phyloP scores from a whole-genome alignment of 345 rosid species.

The Euphorbia pulcherrima region DNA sequence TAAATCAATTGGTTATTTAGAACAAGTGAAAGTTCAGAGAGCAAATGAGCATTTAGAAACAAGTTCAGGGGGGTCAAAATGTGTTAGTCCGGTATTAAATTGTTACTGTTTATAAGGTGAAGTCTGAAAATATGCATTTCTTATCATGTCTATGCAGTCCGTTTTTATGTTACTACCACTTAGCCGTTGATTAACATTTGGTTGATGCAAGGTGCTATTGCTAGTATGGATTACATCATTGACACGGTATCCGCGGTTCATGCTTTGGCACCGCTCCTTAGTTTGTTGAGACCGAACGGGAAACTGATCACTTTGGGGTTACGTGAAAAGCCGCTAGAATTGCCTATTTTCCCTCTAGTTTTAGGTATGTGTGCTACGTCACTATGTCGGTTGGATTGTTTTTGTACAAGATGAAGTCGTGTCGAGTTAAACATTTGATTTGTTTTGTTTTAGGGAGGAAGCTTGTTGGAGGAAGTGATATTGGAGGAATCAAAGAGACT shows the following conservation, averaged over 20 bases:
- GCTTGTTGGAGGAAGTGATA: slow-evolving; percentile 76
- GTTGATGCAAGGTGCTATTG: slow-evolving; percentile 49
- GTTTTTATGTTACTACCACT: too few relatives aligned
- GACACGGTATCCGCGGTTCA: slow-evolving; percentile 86
- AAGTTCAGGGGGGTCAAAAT: too few relatives aligned
- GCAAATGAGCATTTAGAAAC: too few relatives aligned
- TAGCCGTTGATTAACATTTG: too few relatives aligned
- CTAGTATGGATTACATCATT: slow-evolving; percentile 75
- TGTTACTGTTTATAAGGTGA: background rate
- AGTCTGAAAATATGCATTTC: too few relatives aligned
- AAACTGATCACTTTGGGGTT: slow-evolving; percentile 69
- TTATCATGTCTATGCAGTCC: too few relatives aligned
- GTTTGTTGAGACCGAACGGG: slow-evolving; percentile 66
- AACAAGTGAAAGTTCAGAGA: too few relatives aligned
- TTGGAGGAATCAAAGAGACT: slow-evolving; percentile 78
- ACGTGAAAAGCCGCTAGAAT: slow-evolving; percentile 73
- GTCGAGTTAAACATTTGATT: background rate
- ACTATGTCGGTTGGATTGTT: too few relatives aligned
- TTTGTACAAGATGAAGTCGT: background rate
- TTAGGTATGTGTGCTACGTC: slow-evolving; percentile 36
- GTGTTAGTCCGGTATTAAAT: too few relatives aligned
- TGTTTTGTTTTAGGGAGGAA: slow-evolving; percentile 42
- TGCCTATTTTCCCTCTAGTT: slow-evolving; percentile 66
- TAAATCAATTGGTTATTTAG: too few relatives aligned
- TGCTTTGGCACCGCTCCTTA: slow-evolving; percentile 58